phyloP scores from a whole-genome alignment of 768 basidiomycete genomes.

The Daedalea quercina region DNA sequence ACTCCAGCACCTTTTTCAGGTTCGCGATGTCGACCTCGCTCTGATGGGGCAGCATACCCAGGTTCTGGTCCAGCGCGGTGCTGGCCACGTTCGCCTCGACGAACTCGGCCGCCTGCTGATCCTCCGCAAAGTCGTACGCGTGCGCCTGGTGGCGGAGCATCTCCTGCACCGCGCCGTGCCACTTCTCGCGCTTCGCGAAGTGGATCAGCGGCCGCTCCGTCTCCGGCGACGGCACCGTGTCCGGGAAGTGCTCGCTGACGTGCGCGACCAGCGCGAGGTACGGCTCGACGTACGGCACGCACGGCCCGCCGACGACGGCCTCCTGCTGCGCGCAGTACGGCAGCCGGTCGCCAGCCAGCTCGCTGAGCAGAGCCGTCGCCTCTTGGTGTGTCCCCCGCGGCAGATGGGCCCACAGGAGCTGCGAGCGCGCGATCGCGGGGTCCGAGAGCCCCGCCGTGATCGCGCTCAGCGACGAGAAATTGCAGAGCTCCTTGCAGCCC shows the following conservation, averaged over 20 bases:
- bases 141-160: constrained; percentile 54
- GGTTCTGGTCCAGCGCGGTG: background rate
- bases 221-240: constrained; percentile 18
- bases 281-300: constrained; percentile 63
- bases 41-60: constrained; percentile 32
- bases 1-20: background rate
- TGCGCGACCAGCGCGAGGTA: constrained; percentile 56
- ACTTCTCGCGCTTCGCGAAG: constrained; percentile 50
- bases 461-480: constrained; percentile 63
- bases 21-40: constrained; percentile 55
- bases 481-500: constrained; percentile 61
- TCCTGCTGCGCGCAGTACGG: constrained; percentile 46
- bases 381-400: constrained; percentile 44
- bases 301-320: constrained; percentile 36
- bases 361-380: constrained; percentile 45
- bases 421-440: constrained; percentile 47
- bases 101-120: constrained; percentile 38
- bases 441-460: constrained; percentile 59
- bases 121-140: constrained; percentile 42
- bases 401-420: constrained; percentile 63
- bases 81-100: constrained; percentile 38
- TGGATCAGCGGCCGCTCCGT: constrained; percentile 30
- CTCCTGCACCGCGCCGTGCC: constrained; percentile 45
- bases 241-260: constrained; percentile 43
- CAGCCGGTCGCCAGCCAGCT: constrained; percentile 51